phyloP scores from a whole-genome alignment of 352 stramenopile species.

The Albugo candida region DNA sequence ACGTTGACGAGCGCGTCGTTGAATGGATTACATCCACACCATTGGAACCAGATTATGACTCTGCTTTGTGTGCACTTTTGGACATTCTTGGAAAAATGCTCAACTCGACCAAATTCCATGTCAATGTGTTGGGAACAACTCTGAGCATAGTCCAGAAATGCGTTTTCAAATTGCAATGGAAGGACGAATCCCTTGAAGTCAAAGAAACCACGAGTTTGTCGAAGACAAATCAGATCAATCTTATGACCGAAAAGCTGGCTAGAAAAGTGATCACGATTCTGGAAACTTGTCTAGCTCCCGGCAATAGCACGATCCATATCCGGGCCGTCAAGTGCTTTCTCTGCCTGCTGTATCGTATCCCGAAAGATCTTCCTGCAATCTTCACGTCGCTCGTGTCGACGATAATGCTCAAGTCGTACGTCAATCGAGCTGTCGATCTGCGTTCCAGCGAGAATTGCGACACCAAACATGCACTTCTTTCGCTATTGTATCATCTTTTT shows the following conservation, averaged over 20 bases:
- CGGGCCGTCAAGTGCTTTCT: constrained; percentile 51
- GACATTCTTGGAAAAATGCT: constrained; percentile 27
- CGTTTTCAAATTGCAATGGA: constrained; percentile 47
- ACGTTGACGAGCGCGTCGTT: constrained; percentile 65
- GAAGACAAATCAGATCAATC: constrained; percentile 2
- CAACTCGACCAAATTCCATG: constrained; percentile 21
- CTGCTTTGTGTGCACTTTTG: constrained; percentile 35
- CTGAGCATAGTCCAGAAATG: constrained; percentile 55
- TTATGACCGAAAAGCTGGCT: constrained; percentile 13
- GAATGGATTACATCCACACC: constrained; percentile 45
- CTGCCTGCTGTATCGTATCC: constrained; percentile 28
- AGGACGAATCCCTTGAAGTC: neutral
- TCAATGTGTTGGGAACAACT: constrained; percentile 36
- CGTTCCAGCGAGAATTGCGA: constrained; percentile 41
- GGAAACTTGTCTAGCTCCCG: constrained; percentile 27
- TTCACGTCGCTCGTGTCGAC: constrained; percentile 23
- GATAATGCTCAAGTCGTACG: constrained; percentile 31
- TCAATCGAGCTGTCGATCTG: constrained; percentile 24
- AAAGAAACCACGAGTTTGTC: neutral
- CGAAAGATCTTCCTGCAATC: constrained; percentile 12
- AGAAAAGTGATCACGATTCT: constrained; percentile 24
- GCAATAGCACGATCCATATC: constrained; percentile 31
- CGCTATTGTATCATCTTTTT: constrained; percentile 45
- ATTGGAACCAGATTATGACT: constrained; percentile 27
- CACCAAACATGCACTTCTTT: constrained; percentile 35